Evolutionary conservation across 2,329 filamentous ascomycete species (phyloP), one percentile per base, ranked within the genome.

Genomic region (Nemania abortiva): DNA sequence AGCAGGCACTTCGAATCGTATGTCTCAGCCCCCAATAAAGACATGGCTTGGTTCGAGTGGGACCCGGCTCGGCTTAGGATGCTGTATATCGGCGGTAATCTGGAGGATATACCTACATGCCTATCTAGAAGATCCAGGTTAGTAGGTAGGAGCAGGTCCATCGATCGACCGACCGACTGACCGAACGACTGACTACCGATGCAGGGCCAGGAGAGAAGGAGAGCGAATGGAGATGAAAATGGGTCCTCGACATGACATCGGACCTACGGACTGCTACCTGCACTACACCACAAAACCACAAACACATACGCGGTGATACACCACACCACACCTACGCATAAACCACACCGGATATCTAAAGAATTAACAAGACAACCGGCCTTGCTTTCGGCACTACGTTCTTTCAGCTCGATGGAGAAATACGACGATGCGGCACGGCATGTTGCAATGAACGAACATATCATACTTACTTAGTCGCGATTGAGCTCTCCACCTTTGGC

Each of bases 331-430:
- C 10, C 34, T 47, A 9, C 18, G 42, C 42, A 47, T 42, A 42
- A 42, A 27, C 24, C 15, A 45, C 39, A n/a, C 39, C 13, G 15
- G 49, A 15, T 24, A 52, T 13, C 5, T 13, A 29, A 52, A 52
- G 1, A 27, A 27, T 27, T 18, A 24, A 52, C 3, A 13, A 13
- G 20, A 11, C n/a, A 45, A 45, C 53, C 60, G 60, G 60, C 50
- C 49, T 47, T 63, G 60, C 37, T 55, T 63, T 55, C 63, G 55
- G 63, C 55, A 39, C 27, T 24, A 50, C n/a, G 63, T 45, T 13
- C 13, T 50, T 60, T 61, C 63, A 61, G 63, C 63, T 60, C 27
- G 55, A 55, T 60, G 37, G 37, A 37, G 56, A 49, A 55, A 60
- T 66, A 45, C 64, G 42, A 66, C 49, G 9, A 37, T 37, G 34